phyloP scores from a whole-genome alignment of 2,329 filamentous ascomycete genomes.

The Geosmithia flava region DNA sequence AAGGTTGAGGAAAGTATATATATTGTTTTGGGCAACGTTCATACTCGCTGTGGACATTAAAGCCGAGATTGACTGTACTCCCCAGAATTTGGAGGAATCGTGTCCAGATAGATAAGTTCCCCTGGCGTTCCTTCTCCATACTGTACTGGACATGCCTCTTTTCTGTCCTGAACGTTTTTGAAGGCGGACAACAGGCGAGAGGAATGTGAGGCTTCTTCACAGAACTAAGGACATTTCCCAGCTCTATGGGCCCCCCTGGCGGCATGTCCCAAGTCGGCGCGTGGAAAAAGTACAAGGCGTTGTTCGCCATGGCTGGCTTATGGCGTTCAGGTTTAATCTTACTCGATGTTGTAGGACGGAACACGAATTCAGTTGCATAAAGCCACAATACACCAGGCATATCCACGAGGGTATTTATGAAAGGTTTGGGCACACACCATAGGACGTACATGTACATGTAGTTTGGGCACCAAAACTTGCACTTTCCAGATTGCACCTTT shows the following conservation, averaged over 20 bases:
- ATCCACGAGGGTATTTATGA: too few relatives aligned
- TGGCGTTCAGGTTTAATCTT: too few relatives aligned
- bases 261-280: conserved; percentile 7
- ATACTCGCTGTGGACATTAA: neutral
- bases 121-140: conserved; percentile 1
- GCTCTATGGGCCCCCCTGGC: conserved; percentile 6
- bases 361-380: too few relatives aligned
- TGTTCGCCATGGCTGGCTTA: neutral
- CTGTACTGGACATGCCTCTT: conserved; percentile 1
- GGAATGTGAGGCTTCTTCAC: conserved; percentile 5
- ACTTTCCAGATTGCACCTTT: too few relatives aligned
- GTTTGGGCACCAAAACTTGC: too few relatives aligned
- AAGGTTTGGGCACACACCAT: too few relatives aligned
- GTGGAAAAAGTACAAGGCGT: neutral
- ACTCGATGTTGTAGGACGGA: too few relatives aligned
- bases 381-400: too few relatives aligned
- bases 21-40: too few relatives aligned
- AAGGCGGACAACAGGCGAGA: conserved; percentile 1
- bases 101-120: conserved; percentile 3
- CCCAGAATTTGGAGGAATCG: conserved; percentile 3
- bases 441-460: too few relatives aligned
- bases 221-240: conserved; percentile 7
- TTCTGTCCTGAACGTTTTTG: neutral
- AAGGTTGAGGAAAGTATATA: too few relatives aligned
- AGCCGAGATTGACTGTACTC: neutral